Base-by-base conservation (phyloP, 768 basidiomycete species). In the Russula dissimulans region DNA sequence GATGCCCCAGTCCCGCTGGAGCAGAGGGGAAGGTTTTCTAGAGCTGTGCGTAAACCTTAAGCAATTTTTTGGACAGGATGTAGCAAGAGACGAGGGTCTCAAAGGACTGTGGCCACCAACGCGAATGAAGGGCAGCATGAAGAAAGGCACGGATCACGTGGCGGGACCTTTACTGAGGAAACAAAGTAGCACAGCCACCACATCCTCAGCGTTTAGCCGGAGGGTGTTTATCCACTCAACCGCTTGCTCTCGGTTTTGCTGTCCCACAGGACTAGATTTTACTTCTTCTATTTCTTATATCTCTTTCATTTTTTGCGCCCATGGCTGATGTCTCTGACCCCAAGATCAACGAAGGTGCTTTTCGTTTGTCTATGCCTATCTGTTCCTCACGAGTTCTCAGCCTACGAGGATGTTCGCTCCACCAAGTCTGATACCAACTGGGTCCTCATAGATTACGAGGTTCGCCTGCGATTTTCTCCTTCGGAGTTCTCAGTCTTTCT, bases 341-440 rank as follows among this genome's bases (percentile, higher is more conserved):
- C 53, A 60, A 60, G 39, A 65, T 66, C 50, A 64, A 31, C 39
- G 63, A 66, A 58, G 65, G 65, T 65, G 38, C 43, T 43, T 4
- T 4, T 31, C 9, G 12, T 31, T 32, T 41, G 45, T 51, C 12
- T 14, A 29, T 34, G 12, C 31, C 29, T n/a, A 15, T 31, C 22
- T 11, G 6, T 17, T 26, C 47, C 57, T 56, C 31, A 62, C 43
- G 6, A 43, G 39, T 36, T 59, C 34, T 42, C 70, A 91, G 95
- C 92, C 36, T 95, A 97, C 79, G 77, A 82, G 71, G 89, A 93
- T 66, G 87, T 97, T 56, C 86, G 94, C 65, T 79, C 78, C 63
- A 85, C 91, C 79, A 93, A 93, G 69, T 79, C 85, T 42, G 88
- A 90, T 34, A 89, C 84, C 36, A 97, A 89, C 71, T 97, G 93